Conservation (phyloP, 2,329 filamentous ascomycete genomes). For the Teratosphaeria gauchensis region DNA sequence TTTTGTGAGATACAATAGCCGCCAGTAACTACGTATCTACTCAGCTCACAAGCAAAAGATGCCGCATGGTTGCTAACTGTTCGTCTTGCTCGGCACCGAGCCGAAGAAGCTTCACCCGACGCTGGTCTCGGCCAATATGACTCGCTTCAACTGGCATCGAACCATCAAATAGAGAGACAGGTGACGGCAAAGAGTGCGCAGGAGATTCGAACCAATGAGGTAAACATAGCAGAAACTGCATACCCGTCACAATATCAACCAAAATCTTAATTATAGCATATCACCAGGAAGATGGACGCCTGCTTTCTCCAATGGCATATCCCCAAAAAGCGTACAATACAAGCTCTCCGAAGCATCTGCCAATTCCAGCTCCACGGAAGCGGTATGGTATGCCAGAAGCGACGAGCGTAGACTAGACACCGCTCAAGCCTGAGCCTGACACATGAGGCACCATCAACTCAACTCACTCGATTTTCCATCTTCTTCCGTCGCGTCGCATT, state of each 20-base stretch:
- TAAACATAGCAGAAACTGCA: neutral
- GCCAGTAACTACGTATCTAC: neutral
- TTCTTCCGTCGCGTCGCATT: neutral
- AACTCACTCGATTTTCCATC: neutral
- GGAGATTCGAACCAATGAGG: neutral
- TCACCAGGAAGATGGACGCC: neutral
- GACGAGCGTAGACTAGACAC: neutral
- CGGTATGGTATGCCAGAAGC: neutral
- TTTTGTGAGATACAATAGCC: neutral
- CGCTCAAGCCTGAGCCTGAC: neutral
- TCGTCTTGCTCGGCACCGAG: too few species aligned
- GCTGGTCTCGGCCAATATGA: neutral
- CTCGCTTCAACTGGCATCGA: neutral
- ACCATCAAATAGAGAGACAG: too few species aligned
- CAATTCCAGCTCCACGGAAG: neutral
- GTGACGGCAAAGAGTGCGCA: too few species aligned
- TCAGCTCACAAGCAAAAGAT: neutral
- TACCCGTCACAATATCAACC: neutral
- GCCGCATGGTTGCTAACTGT: conserved; percentile 8
- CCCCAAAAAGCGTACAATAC: neutral
- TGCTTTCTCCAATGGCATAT: neutral
- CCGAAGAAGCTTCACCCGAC: neutral
- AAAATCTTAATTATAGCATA: neutral
- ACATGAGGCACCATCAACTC: neutral
- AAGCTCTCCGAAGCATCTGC: neutral